Evolutionary conservation across 495 filamentous ascomycete genomes (phyloP).

Genomic region (Aspergillus cavernicola): DNA sequence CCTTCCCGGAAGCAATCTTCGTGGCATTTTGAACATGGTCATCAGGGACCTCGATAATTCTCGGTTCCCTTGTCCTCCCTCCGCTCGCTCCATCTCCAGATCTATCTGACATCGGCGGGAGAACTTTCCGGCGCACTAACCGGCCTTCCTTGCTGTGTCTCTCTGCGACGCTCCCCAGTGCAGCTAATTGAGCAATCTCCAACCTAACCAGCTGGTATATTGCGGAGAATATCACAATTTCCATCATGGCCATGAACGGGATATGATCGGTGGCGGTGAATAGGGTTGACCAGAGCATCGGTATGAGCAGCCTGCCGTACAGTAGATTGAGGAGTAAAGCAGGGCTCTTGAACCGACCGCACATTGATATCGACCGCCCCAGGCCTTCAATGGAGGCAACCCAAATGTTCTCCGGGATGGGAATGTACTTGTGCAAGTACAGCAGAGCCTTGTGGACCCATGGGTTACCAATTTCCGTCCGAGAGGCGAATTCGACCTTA

Average conservation of each 20-base stretch:
- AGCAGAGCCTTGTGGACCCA: slow-evolving; percentile 8
- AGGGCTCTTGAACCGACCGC: slow-evolving; percentile 7
- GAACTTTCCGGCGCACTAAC: background rate
- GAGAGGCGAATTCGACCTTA: slow-evolving; percentile 11
- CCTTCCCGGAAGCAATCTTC: background rate
- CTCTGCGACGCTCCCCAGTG: background rate
- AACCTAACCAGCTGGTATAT: slow-evolving; percentile 10
- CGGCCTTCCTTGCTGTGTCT: slow-evolving; percentile 1
- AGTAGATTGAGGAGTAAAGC: slow-evolving; percentile 5
- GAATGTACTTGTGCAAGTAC: slow-evolving; percentile 7
- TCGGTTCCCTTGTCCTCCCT: slow-evolving; percentile 1
- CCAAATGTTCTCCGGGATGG: background rate
- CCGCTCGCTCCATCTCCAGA: background rate
- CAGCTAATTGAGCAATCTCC: background rate
- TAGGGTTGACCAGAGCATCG: slow-evolving; percentile 9
- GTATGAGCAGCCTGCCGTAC: slow-evolving; percentile 9
- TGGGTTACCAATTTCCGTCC: slow-evolving; percentile 5
- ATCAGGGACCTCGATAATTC: slow-evolving; percentile 7
- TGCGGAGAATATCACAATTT: slow-evolving; percentile 4
- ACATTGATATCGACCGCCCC: background rate
- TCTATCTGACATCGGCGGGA: background rate
- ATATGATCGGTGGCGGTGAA: slow-evolving; percentile 6
- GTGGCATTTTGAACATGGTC: background rate
- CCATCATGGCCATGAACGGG: slow-evolving; percentile 5
- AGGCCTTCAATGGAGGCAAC: slow-evolving; percentile 1